These are phyloP conservation scores for Sclerotinia glacialis DNA, from an alignment of 2,329 filamentous ascomycete species.

Conservation along the genomic window DNA sequence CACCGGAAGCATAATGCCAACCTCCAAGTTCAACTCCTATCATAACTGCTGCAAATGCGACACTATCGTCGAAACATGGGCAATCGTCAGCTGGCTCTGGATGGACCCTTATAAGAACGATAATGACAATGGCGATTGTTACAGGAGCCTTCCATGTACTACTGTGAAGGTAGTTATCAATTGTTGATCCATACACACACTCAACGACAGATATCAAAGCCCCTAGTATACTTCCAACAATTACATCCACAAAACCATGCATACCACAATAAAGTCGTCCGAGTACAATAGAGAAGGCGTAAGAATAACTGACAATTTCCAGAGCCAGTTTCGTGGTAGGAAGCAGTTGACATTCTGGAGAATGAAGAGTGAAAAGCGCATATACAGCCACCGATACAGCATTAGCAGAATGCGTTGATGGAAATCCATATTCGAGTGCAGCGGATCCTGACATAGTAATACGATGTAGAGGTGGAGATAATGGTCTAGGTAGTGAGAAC, in stretches of 20 bases:
- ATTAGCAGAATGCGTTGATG: constrained; percentile 95
- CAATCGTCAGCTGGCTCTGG: constrained; percentile 96
- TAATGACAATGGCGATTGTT: constrained; percentile 62
- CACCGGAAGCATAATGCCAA: constrained; percentile 64
- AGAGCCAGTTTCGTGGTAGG: constrained; percentile 59
- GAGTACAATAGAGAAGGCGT: constrained; percentile 83
- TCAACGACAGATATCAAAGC: constrained; percentile 59
- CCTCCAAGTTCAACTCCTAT: constrained; percentile 79
- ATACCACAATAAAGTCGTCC: constrained; percentile 96
- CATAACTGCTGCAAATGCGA: constrained; percentile 86
- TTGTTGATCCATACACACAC: constrained; percentile 56
- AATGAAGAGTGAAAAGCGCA: constrained; percentile 67
- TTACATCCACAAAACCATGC: constrained; percentile 93
- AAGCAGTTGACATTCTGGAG: constrained; percentile 60
- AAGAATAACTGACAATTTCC: constrained; percentile 73
- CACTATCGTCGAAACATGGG: constrained; percentile 93
- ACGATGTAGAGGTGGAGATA: constrained; percentile 86
- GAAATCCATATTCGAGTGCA: constrained; percentile 94
- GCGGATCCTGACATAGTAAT: constrained; percentile 98
- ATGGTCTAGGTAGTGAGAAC: constrained; percentile 83
- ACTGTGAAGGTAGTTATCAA: constrained; percentile 69
- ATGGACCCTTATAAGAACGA: constrained; percentile 80
- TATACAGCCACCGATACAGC: constrained; percentile 92
- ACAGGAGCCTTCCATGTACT: constrained; percentile 63
- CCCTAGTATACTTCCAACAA: constrained; percentile 76